Conservation (phyloP, 2,329 filamentous ascomycete genomes). For the Nigrospora osmanthi region DNA sequence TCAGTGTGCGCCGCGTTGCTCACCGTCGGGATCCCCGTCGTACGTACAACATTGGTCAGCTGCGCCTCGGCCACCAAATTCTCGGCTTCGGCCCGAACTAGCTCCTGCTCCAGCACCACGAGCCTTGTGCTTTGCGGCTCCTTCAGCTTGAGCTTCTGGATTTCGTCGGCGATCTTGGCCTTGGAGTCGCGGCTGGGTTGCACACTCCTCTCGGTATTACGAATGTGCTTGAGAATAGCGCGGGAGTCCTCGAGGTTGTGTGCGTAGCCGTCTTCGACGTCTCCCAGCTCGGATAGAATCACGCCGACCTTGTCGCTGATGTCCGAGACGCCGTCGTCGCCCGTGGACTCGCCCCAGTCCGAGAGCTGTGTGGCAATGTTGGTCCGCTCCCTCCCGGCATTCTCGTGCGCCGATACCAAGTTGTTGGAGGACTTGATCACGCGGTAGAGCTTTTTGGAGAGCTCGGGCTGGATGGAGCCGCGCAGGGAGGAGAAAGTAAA, state of each 20-base stretch:
- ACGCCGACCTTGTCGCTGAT: constrained; percentile 95
- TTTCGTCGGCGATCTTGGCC: constrained; percentile 84
- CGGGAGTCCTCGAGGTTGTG: constrained; percentile 83
- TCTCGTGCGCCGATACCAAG: constrained; percentile 76
- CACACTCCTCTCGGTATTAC: constrained; percentile 92
- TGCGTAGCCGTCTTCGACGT: constrained; percentile 86
- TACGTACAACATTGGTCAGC: constrained; percentile 78
- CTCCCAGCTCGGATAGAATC: constrained; percentile 82
- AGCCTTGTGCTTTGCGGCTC: constrained; percentile 79
- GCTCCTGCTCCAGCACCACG: constrained; percentile 85
- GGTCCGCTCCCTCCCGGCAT: constrained; percentile 75
- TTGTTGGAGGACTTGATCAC: constrained; percentile 95
- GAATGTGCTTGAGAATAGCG: constrained; percentile 76
- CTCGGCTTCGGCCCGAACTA: constrained; percentile 92
- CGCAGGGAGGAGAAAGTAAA: constrained; percentile 86
- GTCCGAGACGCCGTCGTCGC: constrained; percentile 80
- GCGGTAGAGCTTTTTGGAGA: constrained; percentile 80
- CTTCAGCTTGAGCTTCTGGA: constrained; percentile 83
- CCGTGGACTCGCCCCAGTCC: constrained; percentile 91
- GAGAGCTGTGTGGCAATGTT: constrained; percentile 85
- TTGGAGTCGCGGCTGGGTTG: constrained; percentile 87
- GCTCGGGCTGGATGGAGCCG: constrained; percentile 75
- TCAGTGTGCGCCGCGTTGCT: not conserved
- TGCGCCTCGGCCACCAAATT: constrained; percentile 94
- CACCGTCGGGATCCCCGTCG: not conserved